phyloP scores from a whole-genome alignment of 257 asterid species.

The Rubia yunnanensis region DNA sequence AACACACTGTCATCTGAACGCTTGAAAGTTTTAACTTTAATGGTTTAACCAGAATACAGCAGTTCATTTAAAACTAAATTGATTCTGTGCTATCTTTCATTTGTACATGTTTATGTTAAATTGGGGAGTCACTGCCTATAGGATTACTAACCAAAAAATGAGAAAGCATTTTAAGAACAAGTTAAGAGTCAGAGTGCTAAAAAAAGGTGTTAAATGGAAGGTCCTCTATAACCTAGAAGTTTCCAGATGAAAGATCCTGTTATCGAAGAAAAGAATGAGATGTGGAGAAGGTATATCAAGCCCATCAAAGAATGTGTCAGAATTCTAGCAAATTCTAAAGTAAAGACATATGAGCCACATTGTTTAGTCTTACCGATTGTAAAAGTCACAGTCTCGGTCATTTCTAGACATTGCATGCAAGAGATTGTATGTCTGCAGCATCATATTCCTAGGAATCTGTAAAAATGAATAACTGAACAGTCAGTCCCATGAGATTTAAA shows the following conservation, averaged over 20 bases:
- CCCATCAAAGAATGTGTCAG: background rate
- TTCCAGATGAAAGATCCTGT: background rate
- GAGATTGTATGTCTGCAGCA: slow-evolving; percentile 87
- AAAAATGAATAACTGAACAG: slow-evolving; percentile 13
- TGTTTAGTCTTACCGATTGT: slow-evolving; percentile 56
- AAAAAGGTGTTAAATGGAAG: background rate
- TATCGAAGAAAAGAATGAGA: background rate
- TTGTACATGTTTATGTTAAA: background rate
- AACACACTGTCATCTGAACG: background rate
- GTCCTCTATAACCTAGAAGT: background rate
- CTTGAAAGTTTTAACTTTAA: background rate
- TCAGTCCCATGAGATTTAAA: background rate
- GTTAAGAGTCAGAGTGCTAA: background rate
- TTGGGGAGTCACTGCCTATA: background rate
- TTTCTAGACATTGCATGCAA: slow-evolving; percentile 74
- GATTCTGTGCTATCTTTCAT: background rate
- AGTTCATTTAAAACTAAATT: background rate
- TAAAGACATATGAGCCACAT: background rate
- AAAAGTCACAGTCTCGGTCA: slow-evolving; percentile 94
- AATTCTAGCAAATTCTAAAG: background rate
- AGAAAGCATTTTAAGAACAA: background rate
- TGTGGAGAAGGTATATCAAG: background rate
- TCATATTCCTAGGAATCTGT: slow-evolving; percentile 95
- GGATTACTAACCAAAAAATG: background rate
- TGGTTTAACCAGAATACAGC: background rate